phyloP scores from a whole-genome alignment of 1,139 yeast species.

The Candida gigantensis region DNA sequence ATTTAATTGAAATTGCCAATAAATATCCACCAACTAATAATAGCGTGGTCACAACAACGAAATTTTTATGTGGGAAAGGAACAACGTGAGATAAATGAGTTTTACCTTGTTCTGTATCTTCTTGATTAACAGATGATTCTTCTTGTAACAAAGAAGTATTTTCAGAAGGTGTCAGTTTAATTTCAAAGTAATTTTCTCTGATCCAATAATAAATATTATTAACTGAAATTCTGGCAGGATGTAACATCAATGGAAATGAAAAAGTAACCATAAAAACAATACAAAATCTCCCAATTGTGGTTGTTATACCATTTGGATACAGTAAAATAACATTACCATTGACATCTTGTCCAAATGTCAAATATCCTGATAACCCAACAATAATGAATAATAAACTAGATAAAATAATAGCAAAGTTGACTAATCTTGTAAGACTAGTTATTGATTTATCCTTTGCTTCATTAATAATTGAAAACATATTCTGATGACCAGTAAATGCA shows the following conservation, averaged over 20 bases:
- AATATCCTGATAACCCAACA: constrained; percentile 47
- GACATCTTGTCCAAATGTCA: constrained; percentile 47
- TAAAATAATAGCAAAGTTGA: constrained; percentile 51
- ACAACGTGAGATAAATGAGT: constrained; percentile 30
- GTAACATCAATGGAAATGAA: constrained; percentile 89
- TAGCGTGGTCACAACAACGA: constrained; percentile 46
- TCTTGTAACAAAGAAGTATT: constrained; percentile 13
- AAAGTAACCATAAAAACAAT: constrained; percentile 81
- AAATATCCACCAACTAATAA: constrained; percentile 47
- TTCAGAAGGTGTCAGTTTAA: constrained; percentile 11
- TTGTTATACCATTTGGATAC: constrained; percentile 51
- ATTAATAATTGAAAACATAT: constrained; percentile 51
- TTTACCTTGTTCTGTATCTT: constrained; percentile 12
- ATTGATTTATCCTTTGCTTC: constrained; percentile 58
- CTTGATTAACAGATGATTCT: neutral
- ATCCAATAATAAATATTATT: constrained; percentile 71
- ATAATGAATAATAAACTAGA: constrained; percentile 36
- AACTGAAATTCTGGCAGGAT: constrained; percentile 85
- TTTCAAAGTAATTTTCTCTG: constrained; percentile 6
- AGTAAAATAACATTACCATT: constrained; percentile 78
- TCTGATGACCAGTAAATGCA: constrained; percentile 53
- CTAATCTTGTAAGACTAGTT: constrained; percentile 51
- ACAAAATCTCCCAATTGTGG: constrained; percentile 70
- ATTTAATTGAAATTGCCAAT: constrained; percentile 46
- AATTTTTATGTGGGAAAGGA: constrained; percentile 54